These are phyloP conservation scores for Saccharum spontaneum DNA, from an alignment of 176 grass and related monocot genomes.

Conservation along the genomic window DNA sequence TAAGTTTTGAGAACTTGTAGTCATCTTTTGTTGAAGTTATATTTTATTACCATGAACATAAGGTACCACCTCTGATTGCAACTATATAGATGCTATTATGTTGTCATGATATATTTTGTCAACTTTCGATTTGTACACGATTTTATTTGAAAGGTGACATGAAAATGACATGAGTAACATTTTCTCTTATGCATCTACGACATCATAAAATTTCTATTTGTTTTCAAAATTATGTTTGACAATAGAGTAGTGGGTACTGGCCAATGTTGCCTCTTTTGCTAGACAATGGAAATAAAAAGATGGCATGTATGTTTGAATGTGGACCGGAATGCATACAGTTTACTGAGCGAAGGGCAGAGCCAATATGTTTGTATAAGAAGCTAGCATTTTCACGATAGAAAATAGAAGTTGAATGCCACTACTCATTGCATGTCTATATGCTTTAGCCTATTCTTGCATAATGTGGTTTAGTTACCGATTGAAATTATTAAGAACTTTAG, in stretches of 20 bases:
- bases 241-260: background rate
- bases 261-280: background rate
- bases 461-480: background rate
- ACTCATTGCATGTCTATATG: background rate
- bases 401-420: background rate
- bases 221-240: background rate
- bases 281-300: slow-evolving; percentile 28
- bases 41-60: background rate
- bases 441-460: background rate
- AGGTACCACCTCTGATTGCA: slow-evolving; percentile 10
- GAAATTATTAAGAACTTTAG: background rate
- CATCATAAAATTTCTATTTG: background rate
- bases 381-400: background rate
- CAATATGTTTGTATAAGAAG: background rate
- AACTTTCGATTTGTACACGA: background rate
- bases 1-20: background rate
- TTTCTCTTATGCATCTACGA: background rate
- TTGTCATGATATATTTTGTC: background rate
- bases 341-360: background rate
- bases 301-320: slow-evolving; percentile 37
- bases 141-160: slow-evolving; percentile 21
- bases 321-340: background rate
- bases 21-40: background rate
- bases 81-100: background rate
- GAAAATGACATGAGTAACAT: background rate